Base-by-base conservation (phyloP, 73 alveolate species). In the Stentor roeselii region DNA sequence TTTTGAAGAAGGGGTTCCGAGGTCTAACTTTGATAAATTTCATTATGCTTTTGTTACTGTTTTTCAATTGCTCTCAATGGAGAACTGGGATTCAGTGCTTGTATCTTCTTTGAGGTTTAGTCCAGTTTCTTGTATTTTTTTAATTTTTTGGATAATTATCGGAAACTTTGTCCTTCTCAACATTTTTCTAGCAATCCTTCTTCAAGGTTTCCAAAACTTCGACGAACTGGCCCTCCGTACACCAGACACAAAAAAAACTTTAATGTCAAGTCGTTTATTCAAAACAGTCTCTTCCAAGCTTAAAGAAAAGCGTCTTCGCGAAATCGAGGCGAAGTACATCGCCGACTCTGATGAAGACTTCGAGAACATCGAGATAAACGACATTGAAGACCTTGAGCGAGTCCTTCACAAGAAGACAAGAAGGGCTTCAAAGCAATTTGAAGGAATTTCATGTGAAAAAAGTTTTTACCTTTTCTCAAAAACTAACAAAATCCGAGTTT, bases 141-240 rank as follows among this genome's bases (percentile, higher is more conserved):
- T 95, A 60, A 88, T 96, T 32, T 88, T 95, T 15, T 97, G 99
- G 99, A 94, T 97, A 30, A 87, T 96, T 84, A 85, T 97, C 14
- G 99, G 99, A 61, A 96, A 96, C 86, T 96, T 87, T 84, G 94
- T 96, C 41, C 93, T 97, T 6, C 90, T 97, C 60, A 97, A 97
- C 89, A 78, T 97, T 60, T 97, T 97, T 91, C 87, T 95, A 60
- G 98, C 99, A 34, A 93, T 95, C 61, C 82, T 97, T 31, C 93
- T 97, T 3, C 99, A 97, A 87, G 82, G 97, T 1, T 97, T 97
- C 75, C 93, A 21, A 67, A 67, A 67, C 14, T 21, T 27, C 41
- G 80, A 67, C 34, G n/a, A 67, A 27, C 2, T 30, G 60, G 21
- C 21, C 21, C 6, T 50, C 11, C 21, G 27, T 1, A 1, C 80